Evolutionary conservation across 2,329 filamentous ascomycete species (phyloP), one percentile per base, ranked within the genome.

Genomic region (Apiospora arundinis): DNA sequence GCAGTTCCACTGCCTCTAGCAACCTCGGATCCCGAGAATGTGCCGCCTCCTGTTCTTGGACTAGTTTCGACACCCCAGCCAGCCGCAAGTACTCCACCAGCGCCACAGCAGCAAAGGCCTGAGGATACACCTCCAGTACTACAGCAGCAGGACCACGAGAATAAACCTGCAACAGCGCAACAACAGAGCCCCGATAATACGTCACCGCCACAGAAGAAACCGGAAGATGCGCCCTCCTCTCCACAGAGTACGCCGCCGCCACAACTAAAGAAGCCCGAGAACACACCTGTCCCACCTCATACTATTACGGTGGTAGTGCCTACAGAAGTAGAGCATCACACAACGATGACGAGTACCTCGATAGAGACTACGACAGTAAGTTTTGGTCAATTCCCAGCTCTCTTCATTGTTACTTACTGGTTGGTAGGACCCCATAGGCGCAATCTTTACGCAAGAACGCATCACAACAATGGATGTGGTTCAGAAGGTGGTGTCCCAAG

Each of bases 401-500:
- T 60, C 16, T 37, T 63, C 18, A 7, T 32, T 40, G 9, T 40
- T 40, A 63, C 56, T 63, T 21, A 63, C 56, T 37, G 56, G 32
- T n/a, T 12, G 8, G 23, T 40, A 63, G 56, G 32, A 63, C 56
- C 18, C 56, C n/a, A 40, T 63, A 63, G 56, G 56, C 12, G 56
- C 66, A 44, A 11, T 68, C 44, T 28, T 68, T 18, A 68, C 66
- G 44, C 25, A 68, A 48, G 66, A 46, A n/a, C 21, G 18, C 18
- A 48, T 46, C 25, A 68, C 44, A 48, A 68, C 66, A 14, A 9
- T 68, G 16, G 66, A 68, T 12, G n/a, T 68, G 44, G 66, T 68
- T 4, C 25, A 32, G 42, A 45, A 68, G 18, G 46, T 68, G 66
- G 66, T 68, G 14, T 48, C 44, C 9, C 44, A 48, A n/a, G 7